Base-by-base conservation (phyloP, 345 rosid genomes). In the Aquilaria malaccensis region DNA sequence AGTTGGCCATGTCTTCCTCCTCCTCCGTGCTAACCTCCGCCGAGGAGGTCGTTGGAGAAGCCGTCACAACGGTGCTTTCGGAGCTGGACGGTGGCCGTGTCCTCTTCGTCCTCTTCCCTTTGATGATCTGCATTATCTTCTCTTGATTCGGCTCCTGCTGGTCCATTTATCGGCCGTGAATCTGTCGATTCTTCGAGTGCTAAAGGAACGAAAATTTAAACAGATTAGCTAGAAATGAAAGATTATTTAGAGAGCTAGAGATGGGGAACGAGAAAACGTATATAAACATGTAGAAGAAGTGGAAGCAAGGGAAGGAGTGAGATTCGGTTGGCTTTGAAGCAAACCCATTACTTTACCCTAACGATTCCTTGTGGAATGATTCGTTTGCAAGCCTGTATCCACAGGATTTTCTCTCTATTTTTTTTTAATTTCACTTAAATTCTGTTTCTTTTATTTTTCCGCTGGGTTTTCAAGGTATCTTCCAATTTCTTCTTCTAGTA, bases 61-160 rank as follows among this genome's bases (percentile, higher is more conserved):
- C 67, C 0, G 79, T 67, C 49, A 75, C 64, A 37, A 37, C 43
- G 43, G 72, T 53, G 2, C 66, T 72, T 29, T 88, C 92, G 50
- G 87, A 85, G 43, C 43, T 37, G 7, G 43, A 37, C 43, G 59
- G 51, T 3, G 83, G 76, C 30, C 89, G 68, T 33, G 70, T 87
- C 3, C 93, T 87, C 85, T 81, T 89, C 52, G 91, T 89, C 33
- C 95, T 83, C 76, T 83, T 85, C 7, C 95, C 85, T 63, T 85
- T 89, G 73, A 70, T 77, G 58, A 76, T 22, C 13, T 64, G 70
- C n/a, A 62, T 61, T 43, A 54, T 69, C 75, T 48, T 56, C 62
- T 48, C 74, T 62, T 29, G 48, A 61, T 33, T 43, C 51, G 31
- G 30, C 67, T 47, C 69, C 72, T 33, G 72, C 80, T 12, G 67